These are phyloP conservation scores for Immersiporthe knoxdaviesiana DNA, from an alignment of 2,329 filamentous ascomycete species.

Conservation along the genomic window DNA sequence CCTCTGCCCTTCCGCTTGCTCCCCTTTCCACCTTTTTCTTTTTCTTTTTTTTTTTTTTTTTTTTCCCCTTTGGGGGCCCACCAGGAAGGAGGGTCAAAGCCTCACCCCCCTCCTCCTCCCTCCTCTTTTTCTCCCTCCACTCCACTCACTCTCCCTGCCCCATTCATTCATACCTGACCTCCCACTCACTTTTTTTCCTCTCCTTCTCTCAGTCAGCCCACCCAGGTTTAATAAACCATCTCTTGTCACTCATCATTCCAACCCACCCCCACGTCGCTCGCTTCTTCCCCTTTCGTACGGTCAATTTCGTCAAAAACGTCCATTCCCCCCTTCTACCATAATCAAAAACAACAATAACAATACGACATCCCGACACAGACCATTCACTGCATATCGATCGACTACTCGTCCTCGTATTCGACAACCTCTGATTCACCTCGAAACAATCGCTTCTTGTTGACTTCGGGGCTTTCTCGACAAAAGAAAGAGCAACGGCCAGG, in stretches of 20 bases:
- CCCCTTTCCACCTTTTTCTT: background rate
- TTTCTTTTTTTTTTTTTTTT: background rate
- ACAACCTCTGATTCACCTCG: background rate
- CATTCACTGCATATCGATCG: constrained; percentile 1
- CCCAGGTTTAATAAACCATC: constrained; percentile 7
- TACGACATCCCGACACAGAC: background rate
- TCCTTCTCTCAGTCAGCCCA: background rate
- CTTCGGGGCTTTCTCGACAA: background rate
- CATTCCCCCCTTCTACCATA: background rate
- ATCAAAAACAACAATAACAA: background rate
- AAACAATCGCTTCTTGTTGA: too few relatives aligned
- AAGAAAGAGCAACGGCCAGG: background rate
- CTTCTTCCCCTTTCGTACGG: constrained; percentile 7
- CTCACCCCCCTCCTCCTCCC: background rate
- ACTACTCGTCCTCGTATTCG: background rate
- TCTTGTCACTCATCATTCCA: constrained; percentile 10
- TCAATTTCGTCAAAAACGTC: background rate
- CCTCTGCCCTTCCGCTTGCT: too few relatives aligned
- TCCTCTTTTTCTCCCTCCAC: background rate
- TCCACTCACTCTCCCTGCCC: background rate
- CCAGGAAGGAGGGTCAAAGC: background rate
- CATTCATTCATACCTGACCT: background rate
- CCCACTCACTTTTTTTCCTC: background rate
- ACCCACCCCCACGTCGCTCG: constrained; percentile 9
- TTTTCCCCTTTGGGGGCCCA: background rate